These are phyloP conservation scores for Blumeriella jaapii DNA, from an alignment of 2,329 filamentous ascomycete species.

Conservation along the genomic window DNA sequence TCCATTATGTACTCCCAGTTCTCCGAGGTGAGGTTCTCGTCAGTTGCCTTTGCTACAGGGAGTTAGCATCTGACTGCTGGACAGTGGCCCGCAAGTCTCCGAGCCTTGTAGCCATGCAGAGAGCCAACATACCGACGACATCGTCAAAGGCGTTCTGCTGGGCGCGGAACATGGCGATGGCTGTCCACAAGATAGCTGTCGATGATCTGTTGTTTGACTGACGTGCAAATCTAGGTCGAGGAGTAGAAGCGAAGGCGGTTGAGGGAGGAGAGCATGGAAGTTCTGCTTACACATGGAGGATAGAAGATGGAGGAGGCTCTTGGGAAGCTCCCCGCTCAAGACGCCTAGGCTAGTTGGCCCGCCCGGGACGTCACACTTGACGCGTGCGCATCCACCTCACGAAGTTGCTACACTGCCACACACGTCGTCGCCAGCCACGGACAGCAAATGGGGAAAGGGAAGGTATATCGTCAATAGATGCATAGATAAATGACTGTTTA, in stretches of 20 bases:
- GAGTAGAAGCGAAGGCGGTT: constrained; percentile 2
- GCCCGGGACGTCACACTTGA: not conserved
- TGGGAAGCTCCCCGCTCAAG: constrained; percentile 14
- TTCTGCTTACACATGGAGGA: not conserved
- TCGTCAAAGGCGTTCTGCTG: constrained; percentile 62
- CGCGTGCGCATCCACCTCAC: not conserved
- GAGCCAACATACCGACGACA: constrained; percentile 45
- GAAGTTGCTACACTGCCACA: too few species aligned
- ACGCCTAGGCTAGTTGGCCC: not conserved
- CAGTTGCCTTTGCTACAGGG: constrained; percentile 65
- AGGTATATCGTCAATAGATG: too few species aligned
- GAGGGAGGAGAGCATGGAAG: not conserved
- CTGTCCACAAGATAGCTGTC: constrained; percentile 3
- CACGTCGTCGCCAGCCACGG: too few species aligned
- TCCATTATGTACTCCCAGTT: constrained; percentile 54
- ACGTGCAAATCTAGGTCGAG: not conserved
- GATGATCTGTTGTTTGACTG: constrained; percentile 1
- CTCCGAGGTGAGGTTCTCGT: constrained; percentile 77
- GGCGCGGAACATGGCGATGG: constrained; percentile 40
- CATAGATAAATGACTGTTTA: too few species aligned
- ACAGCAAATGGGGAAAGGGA: too few species aligned
- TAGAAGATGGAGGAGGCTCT: not conserved
- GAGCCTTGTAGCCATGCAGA: constrained; percentile 2
- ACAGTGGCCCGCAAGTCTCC: constrained; percentile 6
- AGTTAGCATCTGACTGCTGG: constrained; percentile 12